Conservation (phyloP, 805 yeast species). For the Jamesozyma piceae region DNA sequence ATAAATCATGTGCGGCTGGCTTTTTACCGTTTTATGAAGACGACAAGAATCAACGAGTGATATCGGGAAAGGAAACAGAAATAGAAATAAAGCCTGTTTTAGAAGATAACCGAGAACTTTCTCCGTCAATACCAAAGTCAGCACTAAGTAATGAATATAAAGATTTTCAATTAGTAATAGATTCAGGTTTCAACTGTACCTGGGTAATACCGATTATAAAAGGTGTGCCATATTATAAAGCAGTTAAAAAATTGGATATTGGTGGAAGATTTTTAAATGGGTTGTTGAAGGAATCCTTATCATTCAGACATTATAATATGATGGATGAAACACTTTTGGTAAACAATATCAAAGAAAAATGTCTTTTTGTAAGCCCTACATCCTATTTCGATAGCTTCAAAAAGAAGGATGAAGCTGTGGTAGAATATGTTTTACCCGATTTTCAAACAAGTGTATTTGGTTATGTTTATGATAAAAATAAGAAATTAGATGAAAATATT, state of each 20-base stretch:
- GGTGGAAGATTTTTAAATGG: constrained; percentile 86
- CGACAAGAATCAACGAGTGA: constrained; percentile 3
- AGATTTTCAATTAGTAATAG: constrained; percentile 74
- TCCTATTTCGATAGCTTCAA: constrained; percentile 30
- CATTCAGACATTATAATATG: constrained; percentile 87
- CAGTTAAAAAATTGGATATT: constrained; percentile 66
- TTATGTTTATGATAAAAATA: constrained; percentile 39
- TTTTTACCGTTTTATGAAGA: constrained; percentile 53
- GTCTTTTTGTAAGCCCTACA: constrained; percentile 40
- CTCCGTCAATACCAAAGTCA: neutral
- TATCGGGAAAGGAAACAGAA: constrained; percentile 19
- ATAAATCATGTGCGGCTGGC: constrained; percentile 53
- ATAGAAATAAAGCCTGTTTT: neutral
- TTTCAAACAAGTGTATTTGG: constrained; percentile 75
- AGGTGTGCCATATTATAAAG: constrained; percentile 69
- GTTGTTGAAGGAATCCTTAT: constrained; percentile 68
- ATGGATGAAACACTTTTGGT: constrained; percentile 82
- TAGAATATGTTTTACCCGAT: constrained; percentile 81
- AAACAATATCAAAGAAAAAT: constrained; percentile 72
- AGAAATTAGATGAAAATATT: constrained; percentile 37
- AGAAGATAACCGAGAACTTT: neutral
- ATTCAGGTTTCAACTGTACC: constrained; percentile 80
- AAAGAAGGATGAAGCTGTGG: constrained; percentile 28
- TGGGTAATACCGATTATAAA: constrained; percentile 79
- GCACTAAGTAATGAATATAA: constrained; percentile 18